Conservation (phyloP, 768 basidiomycete species). For the Cubamyces lactineus region DNA sequence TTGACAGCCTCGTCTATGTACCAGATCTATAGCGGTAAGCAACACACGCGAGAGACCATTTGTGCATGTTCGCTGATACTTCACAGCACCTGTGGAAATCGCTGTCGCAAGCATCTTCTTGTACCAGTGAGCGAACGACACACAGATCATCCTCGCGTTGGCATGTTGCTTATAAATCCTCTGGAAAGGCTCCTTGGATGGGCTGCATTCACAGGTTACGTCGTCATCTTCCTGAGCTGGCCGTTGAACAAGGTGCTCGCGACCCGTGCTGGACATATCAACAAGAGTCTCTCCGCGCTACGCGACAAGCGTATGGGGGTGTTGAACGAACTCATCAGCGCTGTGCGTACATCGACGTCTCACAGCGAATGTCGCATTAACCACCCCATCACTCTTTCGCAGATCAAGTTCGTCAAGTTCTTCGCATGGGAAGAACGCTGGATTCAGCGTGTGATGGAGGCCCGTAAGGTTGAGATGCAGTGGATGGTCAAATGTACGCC, state of each 20-base stretch:
- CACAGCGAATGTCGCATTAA: not conserved
- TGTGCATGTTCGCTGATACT: conserved; percentile 7
- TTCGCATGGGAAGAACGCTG: conserved; percentile 82
- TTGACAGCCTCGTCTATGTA: conserved; percentile 59
- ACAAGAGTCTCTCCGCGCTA: conserved; percentile 61
- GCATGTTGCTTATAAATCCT: conserved; percentile 1
- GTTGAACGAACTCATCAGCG: conserved; percentile 75
- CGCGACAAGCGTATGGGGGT: conserved; percentile 79
- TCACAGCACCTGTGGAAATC: conserved; percentile 73
- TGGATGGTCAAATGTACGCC: conserved; percentile 73
- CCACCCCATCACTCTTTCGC: not conserved
- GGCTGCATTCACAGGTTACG: conserved; percentile 77
- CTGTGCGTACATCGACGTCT: conserved; percentile 41
- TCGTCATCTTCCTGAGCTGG: conserved; percentile 66
- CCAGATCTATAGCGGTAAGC: conserved; percentile 66
- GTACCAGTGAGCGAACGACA: conserved; percentile 73
- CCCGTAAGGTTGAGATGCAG: conserved; percentile 68
- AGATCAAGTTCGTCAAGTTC: conserved; percentile 82
- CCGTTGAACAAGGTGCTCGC: conserved; percentile 74
- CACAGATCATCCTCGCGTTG: not conserved
- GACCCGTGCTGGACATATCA: conserved; percentile 58
- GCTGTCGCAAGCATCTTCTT: conserved; percentile 72
- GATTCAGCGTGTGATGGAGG: conserved; percentile 66
- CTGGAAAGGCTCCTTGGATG: conserved; percentile 57
- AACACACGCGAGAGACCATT: conserved; percentile 2